Conservation (phyloP, 495 filamentous ascomycete species). For the Aspergillus sparsus region DNA sequence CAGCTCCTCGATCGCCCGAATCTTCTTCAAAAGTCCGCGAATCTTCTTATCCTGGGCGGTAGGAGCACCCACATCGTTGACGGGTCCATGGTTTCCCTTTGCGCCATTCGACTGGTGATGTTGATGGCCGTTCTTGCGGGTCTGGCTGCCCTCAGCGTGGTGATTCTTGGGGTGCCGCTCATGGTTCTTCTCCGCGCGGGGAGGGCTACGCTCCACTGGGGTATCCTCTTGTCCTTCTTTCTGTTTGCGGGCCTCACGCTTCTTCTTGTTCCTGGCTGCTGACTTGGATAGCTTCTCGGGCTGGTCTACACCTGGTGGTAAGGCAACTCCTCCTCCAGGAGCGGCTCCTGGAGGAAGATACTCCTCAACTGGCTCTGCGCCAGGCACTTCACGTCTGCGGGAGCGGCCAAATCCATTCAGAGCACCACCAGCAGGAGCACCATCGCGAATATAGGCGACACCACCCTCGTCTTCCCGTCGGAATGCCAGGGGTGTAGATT, state of each 20-base stretch:
- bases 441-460: constrained; percentile 82
- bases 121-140: constrained; percentile 35
- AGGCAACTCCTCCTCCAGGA: constrained; percentile 68
- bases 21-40: constrained; percentile 88
- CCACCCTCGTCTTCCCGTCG: constrained; percentile 97
- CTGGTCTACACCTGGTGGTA: constrained; percentile 55
- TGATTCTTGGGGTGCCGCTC: constrained; percentile 61
- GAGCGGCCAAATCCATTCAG: constrained; percentile 80
- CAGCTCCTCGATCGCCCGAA: constrained; percentile 94
- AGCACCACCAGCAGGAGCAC: constrained; percentile 59
- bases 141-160: constrained; percentile 26
- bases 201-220: constrained; percentile 53
- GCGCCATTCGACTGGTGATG: constrained; percentile 39
- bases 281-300: constrained; percentile 79
- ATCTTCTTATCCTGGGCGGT: constrained; percentile 81
- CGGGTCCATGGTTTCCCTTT: constrained; percentile 32
- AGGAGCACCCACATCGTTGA: constrained; percentile 31
- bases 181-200: constrained; percentile 57
- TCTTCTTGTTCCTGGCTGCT: constrained; percentile 98
- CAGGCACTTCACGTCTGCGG: constrained; percentile 71
- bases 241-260: constrained; percentile 92
- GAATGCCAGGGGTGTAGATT: constrained; percentile 86
- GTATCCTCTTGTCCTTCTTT: constrained; percentile 63
- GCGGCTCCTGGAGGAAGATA: constrained; percentile 66
- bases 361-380: constrained; percentile 66